Conservation (phyloP, 345 rosid species). For the Eucalyptus marginata region DNA sequence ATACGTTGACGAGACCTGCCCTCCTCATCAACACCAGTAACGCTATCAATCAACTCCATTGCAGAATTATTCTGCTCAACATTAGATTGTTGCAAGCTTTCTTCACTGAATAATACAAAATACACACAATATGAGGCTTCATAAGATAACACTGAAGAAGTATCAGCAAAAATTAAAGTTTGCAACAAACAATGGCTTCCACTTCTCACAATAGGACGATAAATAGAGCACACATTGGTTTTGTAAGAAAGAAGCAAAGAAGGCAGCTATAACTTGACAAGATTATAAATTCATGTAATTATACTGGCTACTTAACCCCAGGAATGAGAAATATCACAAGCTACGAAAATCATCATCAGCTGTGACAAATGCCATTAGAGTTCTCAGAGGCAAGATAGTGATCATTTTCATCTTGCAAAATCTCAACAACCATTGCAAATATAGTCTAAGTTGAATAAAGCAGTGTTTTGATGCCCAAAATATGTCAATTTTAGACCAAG, state of each 20-base stretch:
- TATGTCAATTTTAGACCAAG: not conserved
- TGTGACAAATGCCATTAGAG: not conserved
- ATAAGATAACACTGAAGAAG: not conserved
- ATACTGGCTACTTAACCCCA: not conserved
- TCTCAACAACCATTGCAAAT: not conserved
- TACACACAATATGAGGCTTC: not conserved
- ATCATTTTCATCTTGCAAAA: not conserved
- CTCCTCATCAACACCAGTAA: conserved; percentile 82
- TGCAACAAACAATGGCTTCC: not conserved
- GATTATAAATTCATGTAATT: not conserved
- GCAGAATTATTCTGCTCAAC: conserved; percentile 62
- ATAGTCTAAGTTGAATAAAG: not conserved
- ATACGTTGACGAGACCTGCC: conserved; percentile 96
- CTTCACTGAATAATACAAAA: conserved; percentile 39
- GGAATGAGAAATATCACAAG: not conserved
- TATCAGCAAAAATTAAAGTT: not conserved
- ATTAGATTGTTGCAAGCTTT: conserved; percentile 27
- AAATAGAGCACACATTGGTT: not conserved
- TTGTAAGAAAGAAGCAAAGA: not conserved
- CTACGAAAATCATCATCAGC: not conserved
- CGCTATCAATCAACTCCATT: conserved; percentile 81
- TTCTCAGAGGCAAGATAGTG: not conserved
- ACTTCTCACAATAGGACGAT: not conserved
- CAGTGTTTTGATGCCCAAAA: not conserved
- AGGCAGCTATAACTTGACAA: not conserved